A percentile compares a stretch with the other conserved stretches of the same genome.
Evolutionary conservation across 139 green algal genomes (phyloP).

Genomic region (Nannochloris sp.): DNA sequence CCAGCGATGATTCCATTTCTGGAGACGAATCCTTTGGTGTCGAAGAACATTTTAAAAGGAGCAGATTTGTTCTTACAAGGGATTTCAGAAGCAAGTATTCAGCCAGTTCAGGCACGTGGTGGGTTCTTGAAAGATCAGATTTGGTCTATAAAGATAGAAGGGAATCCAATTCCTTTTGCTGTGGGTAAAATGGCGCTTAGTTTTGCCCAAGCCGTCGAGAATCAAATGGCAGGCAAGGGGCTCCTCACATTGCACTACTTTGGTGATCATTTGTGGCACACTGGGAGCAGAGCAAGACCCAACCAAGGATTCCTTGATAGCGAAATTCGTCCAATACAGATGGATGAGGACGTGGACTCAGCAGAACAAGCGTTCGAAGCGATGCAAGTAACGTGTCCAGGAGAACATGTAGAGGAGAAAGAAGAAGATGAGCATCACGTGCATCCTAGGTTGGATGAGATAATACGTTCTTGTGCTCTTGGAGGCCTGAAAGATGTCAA

Average conservation of each 20-base stretch:
- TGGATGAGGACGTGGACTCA: not conserved
- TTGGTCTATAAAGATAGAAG: conserved; percentile 12
- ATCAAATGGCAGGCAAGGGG: conserved; percentile 23
- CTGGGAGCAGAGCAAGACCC: conserved; percentile 15
- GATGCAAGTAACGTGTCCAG: not conserved
- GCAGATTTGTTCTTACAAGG: conserved; percentile 34
- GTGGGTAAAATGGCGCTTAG: conserved; percentile 27
- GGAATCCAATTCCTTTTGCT: conserved; percentile 26
- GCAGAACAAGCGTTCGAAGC: not conserved
- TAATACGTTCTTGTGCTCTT: not conserved
- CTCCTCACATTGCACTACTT: conserved; percentile 19
- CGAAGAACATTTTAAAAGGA: conserved; percentile 11
- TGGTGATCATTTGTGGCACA: conserved; percentile 23
- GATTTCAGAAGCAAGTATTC: not conserved
- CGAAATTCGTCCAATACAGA: conserved; percentile 6
- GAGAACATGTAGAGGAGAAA: not conserved
- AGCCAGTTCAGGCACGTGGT: conserved; percentile 4
- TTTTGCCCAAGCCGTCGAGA: conserved; percentile 9
- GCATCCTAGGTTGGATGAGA: conserved; percentile 13
- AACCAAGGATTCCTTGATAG: conserved; percentile 22
- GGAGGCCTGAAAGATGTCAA: conserved; percentile 3
- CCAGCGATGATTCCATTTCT: conserved; percentile 15
- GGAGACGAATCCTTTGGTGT: conserved; percentile 16
- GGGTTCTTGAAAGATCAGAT: conserved; percentile 22
- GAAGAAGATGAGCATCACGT: conserved; percentile 5